These are phyloP conservation scores for Artemisia annua DNA, from an alignment of 129 eudicot genomes.

Conservation along the genomic window DNA sequence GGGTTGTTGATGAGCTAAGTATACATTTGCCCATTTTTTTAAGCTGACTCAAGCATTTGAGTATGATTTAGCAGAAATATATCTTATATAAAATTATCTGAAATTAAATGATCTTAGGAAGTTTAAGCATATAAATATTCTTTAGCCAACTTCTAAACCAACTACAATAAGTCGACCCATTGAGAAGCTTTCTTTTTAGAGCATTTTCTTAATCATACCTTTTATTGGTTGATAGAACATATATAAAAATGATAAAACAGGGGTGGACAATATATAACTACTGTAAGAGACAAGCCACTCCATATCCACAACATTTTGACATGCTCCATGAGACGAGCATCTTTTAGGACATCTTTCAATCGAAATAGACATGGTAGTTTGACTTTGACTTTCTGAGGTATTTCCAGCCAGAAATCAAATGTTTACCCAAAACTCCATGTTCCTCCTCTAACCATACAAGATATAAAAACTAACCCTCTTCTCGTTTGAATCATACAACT, in stretches of 20 bases:
- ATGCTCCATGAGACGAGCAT: conserved; percentile 91
- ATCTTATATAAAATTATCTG: not conserved
- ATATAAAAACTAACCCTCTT: conserved; percentile 66
- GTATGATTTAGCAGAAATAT: not conserved
- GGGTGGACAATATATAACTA: conserved; percentile 19
- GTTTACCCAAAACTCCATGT: conserved; percentile 84
- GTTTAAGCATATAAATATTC: not conserved
- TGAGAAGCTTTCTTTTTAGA: not conserved
- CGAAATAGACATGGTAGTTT: conserved; percentile 74
- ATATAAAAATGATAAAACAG: not conserved
- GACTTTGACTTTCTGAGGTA: conserved; percentile 34
- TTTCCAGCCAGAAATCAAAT: conserved; percentile 32
- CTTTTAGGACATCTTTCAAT: conserved; percentile 86
- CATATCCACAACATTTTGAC: conserved; percentile 65
- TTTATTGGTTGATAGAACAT: not conserved
- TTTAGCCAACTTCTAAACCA: conserved; percentile 1
- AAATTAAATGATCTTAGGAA: not conserved
- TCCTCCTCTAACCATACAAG: conserved; percentile 78
- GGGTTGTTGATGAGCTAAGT: not conserved
- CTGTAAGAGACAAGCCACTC: conserved; percentile 88
- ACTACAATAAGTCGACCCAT: not conserved
- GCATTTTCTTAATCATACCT: not conserved
- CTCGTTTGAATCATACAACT: conserved; percentile 67
- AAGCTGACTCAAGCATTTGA: not conserved
- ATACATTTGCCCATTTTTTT: not conserved